Conservation (phyloP, 2,329 filamentous ascomycete genomes). For the Ascosphaera pollenicola region DNA sequence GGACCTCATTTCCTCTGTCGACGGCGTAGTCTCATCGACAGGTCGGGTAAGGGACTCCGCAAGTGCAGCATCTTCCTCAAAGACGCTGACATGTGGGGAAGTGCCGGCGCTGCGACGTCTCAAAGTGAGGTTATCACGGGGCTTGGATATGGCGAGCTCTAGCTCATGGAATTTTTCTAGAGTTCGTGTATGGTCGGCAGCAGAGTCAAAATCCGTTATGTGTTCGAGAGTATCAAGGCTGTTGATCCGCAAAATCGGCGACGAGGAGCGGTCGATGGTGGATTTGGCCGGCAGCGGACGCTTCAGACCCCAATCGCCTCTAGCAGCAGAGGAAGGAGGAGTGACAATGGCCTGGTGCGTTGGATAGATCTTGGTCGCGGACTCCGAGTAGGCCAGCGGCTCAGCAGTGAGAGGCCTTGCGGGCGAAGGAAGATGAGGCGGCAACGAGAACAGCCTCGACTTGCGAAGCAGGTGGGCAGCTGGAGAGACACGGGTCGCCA, state of each 20-base stretch:
- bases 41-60: slow-evolving; percentile 4
- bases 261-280: slow-evolving; percentile 43
- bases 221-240: slow-evolving; percentile 69
- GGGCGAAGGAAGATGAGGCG: slow-evolving; percentile 47
- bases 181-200: slow-evolving; percentile 59
- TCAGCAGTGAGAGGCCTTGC: slow-evolving; percentile 26
- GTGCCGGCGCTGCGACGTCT: slow-evolving; percentile 2
- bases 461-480: slow-evolving; percentile 52
- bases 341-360: slow-evolving; percentile 66
- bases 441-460: slow-evolving; percentile 78
- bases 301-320: slow-evolving; percentile 88
- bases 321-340: slow-evolving; percentile 44
- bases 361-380: slow-evolving; percentile 57
- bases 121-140: slow-evolving; percentile 7
- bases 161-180: slow-evolving; percentile 74
- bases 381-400: slow-evolving; percentile 34
- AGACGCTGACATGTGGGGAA: slow-evolving; percentile 13
- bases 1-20: neutral
- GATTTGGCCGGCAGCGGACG: slow-evolving; percentile 56
- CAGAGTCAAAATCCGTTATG: slow-evolving; percentile 70
- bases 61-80: slow-evolving; percentile 5
- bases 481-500: slow-evolving; percentile 28
- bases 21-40: slow-evolving; percentile 2
- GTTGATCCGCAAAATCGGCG: slow-evolving; percentile 55
- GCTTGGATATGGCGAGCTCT: slow-evolving; percentile 43